Base-by-base conservation (phyloP, 2,329 filamentous ascomycete species). In the Microcyclosporella mali region DNA sequence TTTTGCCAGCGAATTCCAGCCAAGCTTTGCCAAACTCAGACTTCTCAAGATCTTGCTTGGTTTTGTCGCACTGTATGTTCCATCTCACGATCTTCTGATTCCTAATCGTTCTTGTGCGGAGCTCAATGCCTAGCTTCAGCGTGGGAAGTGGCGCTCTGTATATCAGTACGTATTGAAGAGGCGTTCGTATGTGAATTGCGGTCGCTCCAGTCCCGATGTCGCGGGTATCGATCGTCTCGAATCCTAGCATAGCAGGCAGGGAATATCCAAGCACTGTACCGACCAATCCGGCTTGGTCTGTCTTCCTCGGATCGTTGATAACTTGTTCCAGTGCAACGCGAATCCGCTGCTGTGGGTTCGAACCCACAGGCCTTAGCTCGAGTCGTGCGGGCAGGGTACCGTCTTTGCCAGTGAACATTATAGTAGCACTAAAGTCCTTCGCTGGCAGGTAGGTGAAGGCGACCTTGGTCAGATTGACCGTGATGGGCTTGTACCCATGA, bases 381-480 rank as follows among this genome's bases (percentile, higher is more conserved):
- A 92, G 67, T 12, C 69, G 69, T 51, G 85, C 78, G 2, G 68
- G 60, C 3, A 72, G 63, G 14, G 70, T 66, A 8, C 66, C 65
- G n/a, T 54, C 50, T 3, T 39, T 46, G 11, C 31, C 35, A 27
- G 37, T 15, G 29, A 57, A 55, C 2, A 29, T 11, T 4, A 61
- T 38, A 4, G 49, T 43, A 3, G 52, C 56, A 32, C 33, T 44
- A 3, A 56, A 44, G 32, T 29, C 46, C 21, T 46, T 46, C 34
- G 50, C 43, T 41, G 41, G 61, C 40, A 70, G 70, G 60, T 92
- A 94, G n/a, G 72, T 77, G 60, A 92, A 88, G 2, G 75, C 68
- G 4, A 92, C 74, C 48, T 76, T 70, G 51, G 71, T 70, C 42
- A 90, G 69, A 12, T 76, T 79, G 42, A 83, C 72, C 31, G 73